Percentiles rank a stretch among this genome's conserved stretches.
These are phyloP conservation scores for Rosa multiflora DNA, from an alignment of 306 rosid genomes.

Conservation along the genomic window DNA sequence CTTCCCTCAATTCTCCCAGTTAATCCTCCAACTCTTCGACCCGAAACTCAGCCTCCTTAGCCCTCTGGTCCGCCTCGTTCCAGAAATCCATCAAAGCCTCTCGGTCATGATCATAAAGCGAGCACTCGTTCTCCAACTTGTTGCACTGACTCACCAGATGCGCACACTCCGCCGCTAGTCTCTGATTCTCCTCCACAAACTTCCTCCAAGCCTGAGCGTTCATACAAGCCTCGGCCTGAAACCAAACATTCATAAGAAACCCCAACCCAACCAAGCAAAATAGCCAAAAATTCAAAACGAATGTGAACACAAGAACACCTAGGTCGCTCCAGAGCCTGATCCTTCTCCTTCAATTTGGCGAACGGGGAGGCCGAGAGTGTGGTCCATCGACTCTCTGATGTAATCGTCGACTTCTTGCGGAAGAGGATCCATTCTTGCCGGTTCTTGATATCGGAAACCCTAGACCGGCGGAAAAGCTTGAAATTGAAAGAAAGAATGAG, in stretches of 20 bases:
- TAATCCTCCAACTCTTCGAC: too few relatives aligned
- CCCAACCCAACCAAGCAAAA: background rate
- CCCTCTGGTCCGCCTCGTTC: too few relatives aligned
- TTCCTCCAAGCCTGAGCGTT: conserved; percentile 83
- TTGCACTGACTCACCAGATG: conserved; percentile 50
- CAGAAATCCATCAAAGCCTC: too few relatives aligned
- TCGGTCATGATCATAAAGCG: too few relatives aligned
- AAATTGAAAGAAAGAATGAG: conserved; percentile 2
- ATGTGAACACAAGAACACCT: conserved; percentile 44
- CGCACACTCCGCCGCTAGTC: conserved; percentile 59
- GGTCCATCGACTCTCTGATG: conserved; percentile 61
- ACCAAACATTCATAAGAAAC: background rate
- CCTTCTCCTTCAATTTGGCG: conserved; percentile 63
- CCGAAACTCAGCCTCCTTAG: too few relatives aligned
- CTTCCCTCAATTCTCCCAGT: too few relatives aligned
- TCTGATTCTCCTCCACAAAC: conserved; percentile 80
- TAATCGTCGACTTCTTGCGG: conserved; percentile 50
- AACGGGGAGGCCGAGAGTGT: conserved; percentile 59
- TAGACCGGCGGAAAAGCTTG: conserved; percentile 1
- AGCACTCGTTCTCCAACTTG: conserved; percentile 68
- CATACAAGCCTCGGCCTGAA: conserved; percentile 68
- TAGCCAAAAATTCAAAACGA: background rate
- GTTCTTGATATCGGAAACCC: conserved; percentile 23
- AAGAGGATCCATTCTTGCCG: conserved; percentile 54
- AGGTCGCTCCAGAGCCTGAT: conserved; percentile 45